Evolutionary conservation across 768 basidiomycete genomes (phyloP).

Genomic region (Auricularia auricula-judae): DNA sequence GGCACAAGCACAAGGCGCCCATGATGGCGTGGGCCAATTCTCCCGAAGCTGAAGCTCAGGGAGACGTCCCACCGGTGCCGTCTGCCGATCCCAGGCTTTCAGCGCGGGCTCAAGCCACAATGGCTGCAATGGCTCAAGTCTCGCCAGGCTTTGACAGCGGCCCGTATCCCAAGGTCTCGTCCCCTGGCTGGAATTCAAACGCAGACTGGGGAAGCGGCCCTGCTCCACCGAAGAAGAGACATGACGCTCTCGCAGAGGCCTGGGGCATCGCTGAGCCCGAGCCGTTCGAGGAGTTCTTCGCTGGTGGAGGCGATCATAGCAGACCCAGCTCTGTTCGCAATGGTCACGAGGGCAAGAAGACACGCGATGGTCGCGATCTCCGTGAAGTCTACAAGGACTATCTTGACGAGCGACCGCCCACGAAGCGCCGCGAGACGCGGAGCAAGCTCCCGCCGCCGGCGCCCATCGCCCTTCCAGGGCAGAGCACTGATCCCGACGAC

Average conservation of each 20-base stretch:
- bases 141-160: conserved; percentile 1
- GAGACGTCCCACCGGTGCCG: conserved; percentile 5
- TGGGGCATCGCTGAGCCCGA: conserved; percentile 92
- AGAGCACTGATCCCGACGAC: conserved; percentile 28
- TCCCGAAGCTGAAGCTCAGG: conserved; percentile 13
- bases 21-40: conserved; percentile 62
- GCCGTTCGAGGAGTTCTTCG: conserved; percentile 82
- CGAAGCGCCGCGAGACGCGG: conserved; percentile 28
- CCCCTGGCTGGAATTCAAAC: not conserved
- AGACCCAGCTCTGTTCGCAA: conserved; percentile 58
- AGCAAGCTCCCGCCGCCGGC: conserved; percentile 64
- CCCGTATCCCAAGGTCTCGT: conserved; percentile 7
- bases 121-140: conserved; percentile 7
- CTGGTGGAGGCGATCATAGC: conserved; percentile 51
- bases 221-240: conserved; percentile 64
- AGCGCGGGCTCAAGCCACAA: conserved; percentile 7
- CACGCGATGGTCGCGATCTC: conserved; percentile 40
- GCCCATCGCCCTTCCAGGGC: conserved; percentile 65
- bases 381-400: conserved; percentile 36
- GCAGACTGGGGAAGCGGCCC: not conserved
- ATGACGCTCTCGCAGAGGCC: conserved; percentile 82
- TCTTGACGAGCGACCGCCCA: conserved; percentile 26
- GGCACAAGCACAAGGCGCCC: conserved; percentile 66
- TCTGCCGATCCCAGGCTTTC: conserved; percentile 26
- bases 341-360: conserved; percentile 39